Conservation (phyloP, 2,329 filamentous ascomycete genomes). For the Chaetomium olivaceum region DNA sequence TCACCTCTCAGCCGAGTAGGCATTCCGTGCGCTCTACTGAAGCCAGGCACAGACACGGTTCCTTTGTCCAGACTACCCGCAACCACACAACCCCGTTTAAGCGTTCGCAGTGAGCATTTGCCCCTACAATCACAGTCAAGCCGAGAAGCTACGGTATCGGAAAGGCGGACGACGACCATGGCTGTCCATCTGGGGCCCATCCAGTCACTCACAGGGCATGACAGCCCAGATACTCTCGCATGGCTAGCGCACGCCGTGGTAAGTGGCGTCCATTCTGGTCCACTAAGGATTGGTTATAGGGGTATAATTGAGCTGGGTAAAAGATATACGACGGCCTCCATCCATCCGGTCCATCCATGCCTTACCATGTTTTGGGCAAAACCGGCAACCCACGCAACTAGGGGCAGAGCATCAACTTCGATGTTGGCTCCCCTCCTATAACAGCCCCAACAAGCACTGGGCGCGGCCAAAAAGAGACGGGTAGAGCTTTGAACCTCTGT, state of each 20-base stretch:
- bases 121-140: neutral
- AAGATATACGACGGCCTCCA: neutral
- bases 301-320: neutral
- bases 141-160: no score
- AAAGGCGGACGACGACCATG: neutral
- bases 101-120: neutral
- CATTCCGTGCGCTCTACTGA: no score
- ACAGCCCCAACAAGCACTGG: neutral
- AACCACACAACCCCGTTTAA: neutral
- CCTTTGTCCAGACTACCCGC: no score
- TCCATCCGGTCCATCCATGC: neutral
- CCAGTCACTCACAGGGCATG: neutral
- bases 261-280: neutral
- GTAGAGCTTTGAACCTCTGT: neutral
- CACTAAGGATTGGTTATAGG: neutral
- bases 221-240: neutral
- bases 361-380: neutral
- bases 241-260: neutral
- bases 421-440: slow-evolving; percentile 2
- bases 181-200: neutral
- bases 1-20: no score
- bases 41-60: no score
- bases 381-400: neutral
- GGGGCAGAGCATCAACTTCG: slow-evolving; percentile 1
- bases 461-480: neutral